Evolutionary conservation across 495 filamentous ascomycete genomes (phyloP).

Genomic region (Neurospora sp.): DNA sequence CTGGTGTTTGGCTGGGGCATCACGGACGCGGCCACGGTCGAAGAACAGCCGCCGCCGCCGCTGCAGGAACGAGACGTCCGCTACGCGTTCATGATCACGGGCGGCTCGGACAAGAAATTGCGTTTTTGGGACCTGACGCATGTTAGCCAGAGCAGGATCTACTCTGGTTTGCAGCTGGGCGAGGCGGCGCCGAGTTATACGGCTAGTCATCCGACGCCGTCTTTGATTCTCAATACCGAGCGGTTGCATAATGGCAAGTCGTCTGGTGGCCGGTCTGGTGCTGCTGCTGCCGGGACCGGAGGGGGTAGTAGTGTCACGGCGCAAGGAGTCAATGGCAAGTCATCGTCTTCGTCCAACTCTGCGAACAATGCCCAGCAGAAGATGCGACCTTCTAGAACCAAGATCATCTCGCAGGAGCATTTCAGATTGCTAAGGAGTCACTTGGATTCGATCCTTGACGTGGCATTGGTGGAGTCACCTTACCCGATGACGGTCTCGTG

Average conservation of each 20-base stretch:
- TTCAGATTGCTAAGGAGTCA: slow-evolving; percentile 78
- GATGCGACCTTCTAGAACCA: slow-evolving; percentile 54
- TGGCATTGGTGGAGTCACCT: slow-evolving; percentile 76
- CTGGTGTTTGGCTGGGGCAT: slow-evolving; percentile 44
- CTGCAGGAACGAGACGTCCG: slow-evolving; percentile 37
- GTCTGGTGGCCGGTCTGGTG: slow-evolving; percentile 23
- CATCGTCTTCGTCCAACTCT: neutral
- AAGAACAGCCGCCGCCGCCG: slow-evolving; percentile 32
- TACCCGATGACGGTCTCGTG: slow-evolving; percentile 89
- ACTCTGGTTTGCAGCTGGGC: slow-evolving; percentile 67
- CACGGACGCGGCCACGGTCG: slow-evolving; percentile 14
- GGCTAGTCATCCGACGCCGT: slow-evolving; percentile 55
- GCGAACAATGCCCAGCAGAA: slow-evolving; percentile 19
- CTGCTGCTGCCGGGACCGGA: slow-evolving; percentile 24
- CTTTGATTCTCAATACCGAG: slow-evolving; percentile 65
- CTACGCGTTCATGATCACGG: slow-evolving; percentile 69
- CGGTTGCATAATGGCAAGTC: slow-evolving; percentile 39
- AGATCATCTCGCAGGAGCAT: slow-evolving; percentile 82
- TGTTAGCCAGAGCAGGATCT: slow-evolving; percentile 61
- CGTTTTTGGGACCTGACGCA: slow-evolving; percentile 82
- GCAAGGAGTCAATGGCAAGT: slow-evolving; percentile 27
- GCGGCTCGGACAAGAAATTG: slow-evolving; percentile 80
- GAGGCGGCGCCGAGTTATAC: slow-evolving; percentile 64
- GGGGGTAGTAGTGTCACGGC: neutral
- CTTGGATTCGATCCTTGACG: slow-evolving; percentile 79